These are phyloP conservation scores for Umbelopsis sp. DNA, from an alignment of 192 early-diverging fungal species.

Conservation along the genomic window DNA sequence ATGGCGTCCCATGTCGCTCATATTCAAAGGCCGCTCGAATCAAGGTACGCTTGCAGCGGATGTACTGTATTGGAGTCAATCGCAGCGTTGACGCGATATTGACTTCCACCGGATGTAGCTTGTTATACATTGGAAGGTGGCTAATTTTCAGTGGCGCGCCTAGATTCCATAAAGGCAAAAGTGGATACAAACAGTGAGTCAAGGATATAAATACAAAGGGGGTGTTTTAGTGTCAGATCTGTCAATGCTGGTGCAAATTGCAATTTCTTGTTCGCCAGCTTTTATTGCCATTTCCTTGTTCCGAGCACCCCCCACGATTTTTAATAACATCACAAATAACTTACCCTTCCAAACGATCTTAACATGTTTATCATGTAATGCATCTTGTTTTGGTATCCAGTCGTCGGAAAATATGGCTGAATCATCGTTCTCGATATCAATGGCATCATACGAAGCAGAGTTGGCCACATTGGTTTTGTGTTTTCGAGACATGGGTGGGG, in stretches of 20 bases:
- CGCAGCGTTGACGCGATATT: slow-evolving; percentile 79
- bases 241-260: slow-evolving; percentile 11
- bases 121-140: slow-evolving; percentile 48
- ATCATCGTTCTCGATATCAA: slow-evolving; percentile 32
- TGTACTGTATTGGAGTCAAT: slow-evolving; percentile 81
- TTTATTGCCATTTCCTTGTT: slow-evolving; percentile 6
- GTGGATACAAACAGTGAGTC: not conserved
- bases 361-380: slow-evolving; percentile 27
- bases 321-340: not conserved
- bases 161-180: slow-evolving; percentile 27
- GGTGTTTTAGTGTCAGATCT: slow-evolving; percentile 10
- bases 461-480: slow-evolving; percentile 23
- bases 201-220: slow-evolving; percentile 4
- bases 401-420: slow-evolving; percentile 14
- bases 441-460: slow-evolving; percentile 31
- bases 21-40: slow-evolving; percentile 61
- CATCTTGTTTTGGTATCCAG: slow-evolving; percentile 29
- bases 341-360: slow-evolving; percentile 40
- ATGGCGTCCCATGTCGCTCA: slow-evolving; percentile 45
- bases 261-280: slow-evolving; percentile 1
- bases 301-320: not conserved
- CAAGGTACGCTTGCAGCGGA: slow-evolving; percentile 79
- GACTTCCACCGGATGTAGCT: slow-evolving; percentile 67
- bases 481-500: slow-evolving; percentile 15
- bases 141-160: slow-evolving; percentile 45